Evolutionary conservation across 2,329 filamentous ascomycete genomes (phyloP).

Genomic region (Aspergillus melleus): DNA sequence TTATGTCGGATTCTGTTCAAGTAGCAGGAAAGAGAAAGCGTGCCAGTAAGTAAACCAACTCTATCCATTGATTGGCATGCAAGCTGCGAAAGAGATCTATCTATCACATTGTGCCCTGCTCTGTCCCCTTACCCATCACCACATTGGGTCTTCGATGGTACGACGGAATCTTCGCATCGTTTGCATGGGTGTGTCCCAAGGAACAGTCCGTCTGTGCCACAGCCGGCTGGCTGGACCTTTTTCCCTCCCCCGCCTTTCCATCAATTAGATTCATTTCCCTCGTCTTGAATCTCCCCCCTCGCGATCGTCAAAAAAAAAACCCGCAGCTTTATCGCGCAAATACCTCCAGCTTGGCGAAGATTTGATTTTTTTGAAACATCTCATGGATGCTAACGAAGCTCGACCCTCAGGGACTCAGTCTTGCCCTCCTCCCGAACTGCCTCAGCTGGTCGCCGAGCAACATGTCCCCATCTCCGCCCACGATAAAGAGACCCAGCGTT

Average conservation of each 20-base stretch:
- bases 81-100: background rate
- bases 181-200: background rate
- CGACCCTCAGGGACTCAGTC: conserved; percentile 76
- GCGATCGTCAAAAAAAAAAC: conserved; percentile 1
- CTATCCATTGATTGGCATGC: background rate
- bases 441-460: conserved; percentile 91
- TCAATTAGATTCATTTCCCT: background rate
- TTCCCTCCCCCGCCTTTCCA: background rate
- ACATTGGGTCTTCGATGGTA: background rate
- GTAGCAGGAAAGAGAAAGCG: conserved; percentile 40
- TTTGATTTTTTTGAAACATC: background rate
- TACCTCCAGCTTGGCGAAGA: background rate
- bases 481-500: conserved; percentile 86
- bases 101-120: background rate
- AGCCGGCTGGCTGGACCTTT: background rate
- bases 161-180: background rate
- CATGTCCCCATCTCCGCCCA: conserved; percentile 76
- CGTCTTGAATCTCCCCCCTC: background rate
- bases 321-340: conserved; percentile 1
- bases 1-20: conserved; percentile 36
- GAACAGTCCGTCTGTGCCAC: conserved; percentile 1
- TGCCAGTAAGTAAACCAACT: conserved; percentile 35
- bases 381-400: conserved; percentile 29
- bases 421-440: conserved; percentile 84
- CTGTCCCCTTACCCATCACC: background rate